Percentiles rank a stretch among this genome's conserved stretches.
phyloP scores from a whole-genome alignment of 2,329 filamentous ascomycete genomes.

The Microcyclospora pomicola region DNA sequence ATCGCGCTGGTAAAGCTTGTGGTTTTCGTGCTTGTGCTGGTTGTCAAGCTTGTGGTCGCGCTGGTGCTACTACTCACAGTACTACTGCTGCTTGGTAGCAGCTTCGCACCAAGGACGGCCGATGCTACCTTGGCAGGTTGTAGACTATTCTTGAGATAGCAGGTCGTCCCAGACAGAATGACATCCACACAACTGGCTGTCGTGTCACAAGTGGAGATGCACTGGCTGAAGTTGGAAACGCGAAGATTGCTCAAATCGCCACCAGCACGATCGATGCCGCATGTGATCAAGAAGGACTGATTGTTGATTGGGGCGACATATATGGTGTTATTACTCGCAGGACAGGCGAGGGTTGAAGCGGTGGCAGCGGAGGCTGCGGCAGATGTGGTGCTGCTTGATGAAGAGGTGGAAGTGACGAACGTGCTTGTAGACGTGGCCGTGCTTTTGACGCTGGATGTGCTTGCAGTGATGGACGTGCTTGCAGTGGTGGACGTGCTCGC shows the following conservation, averaged over 20 bases:
- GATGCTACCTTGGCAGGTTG: conserved; percentile 8
- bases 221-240: conserved; percentile 13
- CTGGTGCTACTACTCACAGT: too few species aligned
- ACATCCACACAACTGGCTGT: conserved; percentile 21
- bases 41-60: too few species aligned
- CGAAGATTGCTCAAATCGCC: conserved; percentile 15
- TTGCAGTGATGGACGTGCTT: not conserved
- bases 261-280: conserved; percentile 20
- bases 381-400: not conserved
- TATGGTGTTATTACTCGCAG: conserved; percentile 7
- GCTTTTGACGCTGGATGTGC: not conserved
- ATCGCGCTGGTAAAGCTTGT: too few species aligned
- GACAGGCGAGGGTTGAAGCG: conserved; percentile 7
- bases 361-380: not conserved
- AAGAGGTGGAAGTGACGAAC: not conserved
- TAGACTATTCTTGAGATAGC: conserved; percentile 18
- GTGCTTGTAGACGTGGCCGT: conserved; percentile 1
- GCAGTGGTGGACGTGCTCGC: not conserved
- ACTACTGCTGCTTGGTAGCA: conserved; percentile 4
- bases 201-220: conserved; percentile 19
- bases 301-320: conserved; percentile 6
- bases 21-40: too few species aligned
- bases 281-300: conserved; percentile 15
- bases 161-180: conserved; percentile 18
- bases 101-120: conserved; percentile 13